Base-by-base conservation (phyloP, 768 basidiomycete species). In the Crucibulum laeve region DNA sequence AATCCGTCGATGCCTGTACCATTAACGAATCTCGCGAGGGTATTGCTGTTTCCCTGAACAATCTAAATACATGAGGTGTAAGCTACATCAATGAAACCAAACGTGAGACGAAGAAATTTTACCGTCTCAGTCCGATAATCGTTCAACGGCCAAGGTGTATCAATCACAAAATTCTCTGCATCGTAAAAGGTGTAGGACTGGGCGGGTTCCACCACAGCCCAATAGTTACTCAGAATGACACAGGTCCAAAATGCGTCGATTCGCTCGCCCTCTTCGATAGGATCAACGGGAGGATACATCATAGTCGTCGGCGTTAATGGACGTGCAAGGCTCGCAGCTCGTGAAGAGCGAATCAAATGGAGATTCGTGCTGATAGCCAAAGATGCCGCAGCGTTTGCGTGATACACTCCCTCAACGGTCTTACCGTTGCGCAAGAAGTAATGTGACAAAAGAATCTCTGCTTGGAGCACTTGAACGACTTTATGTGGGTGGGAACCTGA, bases 371-470 rank as follows among this genome's bases (percentile, higher is more conserved):
- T 62, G 23, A 67, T 47, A 1, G 60, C 68, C 14, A 78, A 48
- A 0, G 67, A 63, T 40, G 70, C 64, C 5, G 78, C 71, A 0
- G 76, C 67, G 46, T 70, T 72, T 28, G 65, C 68, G 43, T 72
- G 72, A 49, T 79, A 80, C 34, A 64, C 65, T 1, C 76, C 82
- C 65, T 48, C 51, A 54, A 79, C 57, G 5, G 64, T 54, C 14
- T 76, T 64, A 23, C 70, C 73, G 17, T 66, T 61, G 39, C 63
- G 63, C 41, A 79, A 69, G 57, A 77, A 76, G 52, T 76, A 80
- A 40, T 67, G 65, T 0, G 76, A 67, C 21, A 84, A 62, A 11
- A 84, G 63, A 1, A 83, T 60, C 38, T 81, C 74, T 0, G 73
- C 62, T 47, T 79, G 77, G 14, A 79, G 61, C 17, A 64, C 56